Evolutionary conservation across 371 early-diverging fungal genomes (phyloP), one percentile per base, ranked within the genome.

Genomic region (Entomophthora muscae): DNA sequence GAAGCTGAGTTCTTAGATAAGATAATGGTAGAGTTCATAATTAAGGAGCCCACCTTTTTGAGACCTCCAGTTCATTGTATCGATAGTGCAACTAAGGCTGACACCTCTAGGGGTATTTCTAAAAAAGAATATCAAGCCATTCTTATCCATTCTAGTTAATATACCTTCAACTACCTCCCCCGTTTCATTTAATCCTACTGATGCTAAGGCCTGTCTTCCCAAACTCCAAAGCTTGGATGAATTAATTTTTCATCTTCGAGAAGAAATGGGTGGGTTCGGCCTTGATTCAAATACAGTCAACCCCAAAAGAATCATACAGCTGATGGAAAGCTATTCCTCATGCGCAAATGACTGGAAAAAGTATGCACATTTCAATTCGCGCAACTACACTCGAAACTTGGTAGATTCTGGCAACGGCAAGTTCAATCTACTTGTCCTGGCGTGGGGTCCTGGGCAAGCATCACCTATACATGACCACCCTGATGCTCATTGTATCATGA

Each of bases 391-490:
- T 42, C 81, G 89, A 61, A 93, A 91, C 71, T 75, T 92, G 30
- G 84, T 94, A 24, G 95, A 93, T 69, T 84, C 84, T 66, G 95
- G 93, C 52, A 92, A 93, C 67, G 92, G 90, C 69, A 83, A 88
- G 77, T 95, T 89, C 77, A 93, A 95, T 69, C 77, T 95, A 32
- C n/a, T n/a, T n/a, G n/a, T n/a, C n/a, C n/a, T n/a, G n/a, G n/a
- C n/a, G n/a, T n/a, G n/a, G n/a, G n/a, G 84, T 61, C 81, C 81
- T 17, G 29, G 53, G 2, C 65, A 53, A 22, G 23, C 30, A 68
- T 90, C 91, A 67, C 87, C 92, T 53, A 90, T 94, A 71, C 95
- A 94, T 72, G 89, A 93, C 73, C 95, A 95, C 68, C 71, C 89
- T n/a, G 82, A 83, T 52, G 84, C 91, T 55, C 95, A 95, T 72